Conservation (phyloP, 805 yeast species). For the Nakazawaea holstii region DNA sequence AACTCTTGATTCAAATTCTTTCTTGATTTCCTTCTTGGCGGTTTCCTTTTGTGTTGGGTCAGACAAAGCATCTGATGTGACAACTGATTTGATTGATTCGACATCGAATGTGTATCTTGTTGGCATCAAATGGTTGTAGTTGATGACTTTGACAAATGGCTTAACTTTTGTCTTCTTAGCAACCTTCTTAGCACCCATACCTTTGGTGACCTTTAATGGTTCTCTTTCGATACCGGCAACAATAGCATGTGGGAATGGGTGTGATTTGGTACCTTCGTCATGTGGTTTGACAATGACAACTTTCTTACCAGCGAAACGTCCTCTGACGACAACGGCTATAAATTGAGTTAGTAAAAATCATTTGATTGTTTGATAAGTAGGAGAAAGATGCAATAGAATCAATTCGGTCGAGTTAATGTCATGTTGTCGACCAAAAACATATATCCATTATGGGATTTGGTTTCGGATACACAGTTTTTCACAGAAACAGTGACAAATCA, state of each 20-base stretch:
- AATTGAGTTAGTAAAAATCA: conserved; percentile 1
- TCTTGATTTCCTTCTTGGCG: conserved; percentile 98
- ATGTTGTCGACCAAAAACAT: too few species aligned
- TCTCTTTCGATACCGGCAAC: conserved; percentile 99
- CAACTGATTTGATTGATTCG: conserved; percentile 87
- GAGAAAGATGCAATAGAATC: background rate
- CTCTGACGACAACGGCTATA: conserved; percentile 96
- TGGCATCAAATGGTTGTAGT: conserved; percentile 99
- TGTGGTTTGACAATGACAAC: conserved; percentile 98
- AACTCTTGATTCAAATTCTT: conserved; percentile 99
- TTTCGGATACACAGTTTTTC: too few species aligned
- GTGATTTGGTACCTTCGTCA: conserved; percentile 98
- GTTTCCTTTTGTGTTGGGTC: conserved; percentile 99
- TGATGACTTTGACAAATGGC: conserved; percentile 98
- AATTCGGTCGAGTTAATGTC: too few species aligned
- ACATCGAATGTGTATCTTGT: conserved; percentile 98
- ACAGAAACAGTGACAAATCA: too few species aligned
- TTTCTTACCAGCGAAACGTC: conserved; percentile 99
- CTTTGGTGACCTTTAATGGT: conserved; percentile 95
- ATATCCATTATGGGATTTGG: too few species aligned
- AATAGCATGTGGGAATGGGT: conserved; percentile 98
- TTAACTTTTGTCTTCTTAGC: conserved; percentile 97
- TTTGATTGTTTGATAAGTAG: background rate
- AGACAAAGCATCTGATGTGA: conserved; percentile 88
- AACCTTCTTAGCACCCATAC: conserved; percentile 91